Conservation (phyloP, 177 flowering plant genomes). For the Tripterygium wilfordii region DNA sequence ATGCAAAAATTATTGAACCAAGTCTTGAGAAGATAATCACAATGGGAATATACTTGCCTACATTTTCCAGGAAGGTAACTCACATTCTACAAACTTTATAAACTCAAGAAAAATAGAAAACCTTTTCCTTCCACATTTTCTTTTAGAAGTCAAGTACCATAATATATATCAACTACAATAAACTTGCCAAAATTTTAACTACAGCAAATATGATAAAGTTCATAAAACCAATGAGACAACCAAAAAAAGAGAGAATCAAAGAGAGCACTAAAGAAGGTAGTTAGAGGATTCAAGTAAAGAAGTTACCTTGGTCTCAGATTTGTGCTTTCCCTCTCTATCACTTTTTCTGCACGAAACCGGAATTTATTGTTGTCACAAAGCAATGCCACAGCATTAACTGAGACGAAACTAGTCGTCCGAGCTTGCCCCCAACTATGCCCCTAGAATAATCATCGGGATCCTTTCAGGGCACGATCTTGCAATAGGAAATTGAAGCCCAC, state of each 20-base stretch:
- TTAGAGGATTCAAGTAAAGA: not conserved
- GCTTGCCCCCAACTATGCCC: not conserved
- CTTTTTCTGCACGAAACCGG: slow-evolving; percentile 49
- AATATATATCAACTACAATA: too few species aligned
- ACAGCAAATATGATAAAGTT: too few species aligned
- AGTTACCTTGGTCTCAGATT: slow-evolving; percentile 56
- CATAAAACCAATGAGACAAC: not conserved
- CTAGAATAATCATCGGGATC: slow-evolving; percentile 2
- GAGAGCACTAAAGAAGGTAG: not conserved
- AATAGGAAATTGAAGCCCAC: slow-evolving; percentile 31
- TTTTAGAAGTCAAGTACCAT: too few species aligned
- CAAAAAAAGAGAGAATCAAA: not conserved
- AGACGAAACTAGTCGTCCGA: slow-evolving; percentile 51
- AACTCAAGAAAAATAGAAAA: too few species aligned
- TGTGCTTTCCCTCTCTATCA: slow-evolving; percentile 50
- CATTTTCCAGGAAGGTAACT: too few species aligned
- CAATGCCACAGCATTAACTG: slow-evolving; percentile 63
- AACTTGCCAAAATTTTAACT: too few species aligned
- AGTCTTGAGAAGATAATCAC: too few species aligned
- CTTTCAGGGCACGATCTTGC: slow-evolving; percentile 22
- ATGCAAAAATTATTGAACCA: too few species aligned
- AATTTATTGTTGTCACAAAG: slow-evolving; percentile 59
- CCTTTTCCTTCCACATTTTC: too few species aligned
- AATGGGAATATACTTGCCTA: too few species aligned
- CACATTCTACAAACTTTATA: too few species aligned